These are phyloP conservation scores for Edaphochlamys debaryana DNA, from an alignment of 139 green algal species.

Conservation along the genomic window DNA sequence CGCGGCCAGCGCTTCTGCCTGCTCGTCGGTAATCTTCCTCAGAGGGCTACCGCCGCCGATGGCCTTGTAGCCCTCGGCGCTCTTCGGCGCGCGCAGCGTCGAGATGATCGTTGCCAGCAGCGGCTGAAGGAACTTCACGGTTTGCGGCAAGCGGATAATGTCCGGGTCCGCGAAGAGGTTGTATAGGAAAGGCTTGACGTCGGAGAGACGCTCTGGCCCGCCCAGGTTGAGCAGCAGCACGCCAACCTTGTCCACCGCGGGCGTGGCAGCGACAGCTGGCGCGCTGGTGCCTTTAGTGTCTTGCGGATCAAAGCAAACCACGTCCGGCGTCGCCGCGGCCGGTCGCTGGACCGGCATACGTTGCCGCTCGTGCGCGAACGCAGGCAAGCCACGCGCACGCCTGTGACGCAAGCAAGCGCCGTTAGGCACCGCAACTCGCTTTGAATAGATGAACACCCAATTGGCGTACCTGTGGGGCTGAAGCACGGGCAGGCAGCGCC, in stretches of 20 bases:
- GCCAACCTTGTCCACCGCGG: slow-evolving; percentile 76
- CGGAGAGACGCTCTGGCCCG: slow-evolving; percentile 94
- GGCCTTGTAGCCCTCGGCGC: slow-evolving; percentile 87
- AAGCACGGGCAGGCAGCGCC: neutral
- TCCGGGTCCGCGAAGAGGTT: slow-evolving; percentile 99
- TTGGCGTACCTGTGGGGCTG: neutral
- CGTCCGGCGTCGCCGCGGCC: slow-evolving; percentile 3
- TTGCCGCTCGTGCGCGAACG: neutral
- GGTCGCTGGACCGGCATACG: neutral
- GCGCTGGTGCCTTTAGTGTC: neutral
- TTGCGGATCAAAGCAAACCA: slow-evolving; percentile 19
- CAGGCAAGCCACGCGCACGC: too few relatives aligned
- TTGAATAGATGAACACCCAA: too few relatives aligned
- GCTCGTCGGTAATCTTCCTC: slow-evolving; percentile 92
- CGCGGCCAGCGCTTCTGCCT: slow-evolving; percentile 80
- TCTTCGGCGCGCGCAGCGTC: slow-evolving; percentile 89
- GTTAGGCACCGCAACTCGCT: too few relatives aligned
- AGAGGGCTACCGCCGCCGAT: slow-evolving; percentile 97
- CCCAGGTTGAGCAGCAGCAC: slow-evolving; percentile 98
- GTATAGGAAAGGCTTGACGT: slow-evolving; percentile 99
- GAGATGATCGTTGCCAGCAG: slow-evolving; percentile 88
- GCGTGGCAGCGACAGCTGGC: neutral
- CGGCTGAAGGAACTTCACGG: slow-evolving; percentile 84
- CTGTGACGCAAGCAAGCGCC: too few relatives aligned
- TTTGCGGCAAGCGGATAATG: slow-evolving; percentile 87